Base-by-base conservation (phyloP, 208 protist species). In the Trypanosoma mega region DNA sequence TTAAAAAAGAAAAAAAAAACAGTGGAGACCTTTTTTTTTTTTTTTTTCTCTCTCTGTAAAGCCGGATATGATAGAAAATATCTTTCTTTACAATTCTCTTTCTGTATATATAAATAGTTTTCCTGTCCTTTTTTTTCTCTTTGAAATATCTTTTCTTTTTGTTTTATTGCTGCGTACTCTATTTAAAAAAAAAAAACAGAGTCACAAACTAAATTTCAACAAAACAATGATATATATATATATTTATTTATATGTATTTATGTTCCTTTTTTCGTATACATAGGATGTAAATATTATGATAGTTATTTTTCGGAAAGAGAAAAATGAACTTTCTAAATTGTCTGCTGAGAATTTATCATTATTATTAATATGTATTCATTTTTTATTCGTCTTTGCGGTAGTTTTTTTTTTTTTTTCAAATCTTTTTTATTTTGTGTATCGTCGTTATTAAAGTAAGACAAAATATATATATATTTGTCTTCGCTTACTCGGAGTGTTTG, bases 401-500 rank as follows among this genome's bases (percentile, higher is more conserved):
- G n/a, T 51, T 63, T 21, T 44, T 12, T 3, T 31, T 9, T 31
- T n/a, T 18, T 52, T 37, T 53, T 44, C 29, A 9, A 44, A 3
- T 31, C 20, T 24, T 9, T 46, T 16, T 53, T 31, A 11, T 16
- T 43, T 43, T 53, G 9, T 29, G 18, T 23, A 7, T 44, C 20
- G 14, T 52, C 14, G n/a, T 14, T 53, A 47, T 16, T 61, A n/a
- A n/a, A n/a, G n/a, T n/a, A n/a, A n/a, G n/a, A n/a, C n/a, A n/a
- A n/a, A n/a, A n/a, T 62, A 39, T 27, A 39, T 60, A 11, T 47
- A 16, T 12, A 43, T 60, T 23, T 60, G 55, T 67, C 21, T 43
- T 44, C 45, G 16, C 45, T 43, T 30, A 36, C 33, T 45, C 24
- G 14, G 11, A 12, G 1, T 7, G 16, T 12, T 65, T 24, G 3